Evolutionary conservation across 192 early-diverging fungal genomes (phyloP).

Genomic region (Spizellomyces punctatus): DNA sequence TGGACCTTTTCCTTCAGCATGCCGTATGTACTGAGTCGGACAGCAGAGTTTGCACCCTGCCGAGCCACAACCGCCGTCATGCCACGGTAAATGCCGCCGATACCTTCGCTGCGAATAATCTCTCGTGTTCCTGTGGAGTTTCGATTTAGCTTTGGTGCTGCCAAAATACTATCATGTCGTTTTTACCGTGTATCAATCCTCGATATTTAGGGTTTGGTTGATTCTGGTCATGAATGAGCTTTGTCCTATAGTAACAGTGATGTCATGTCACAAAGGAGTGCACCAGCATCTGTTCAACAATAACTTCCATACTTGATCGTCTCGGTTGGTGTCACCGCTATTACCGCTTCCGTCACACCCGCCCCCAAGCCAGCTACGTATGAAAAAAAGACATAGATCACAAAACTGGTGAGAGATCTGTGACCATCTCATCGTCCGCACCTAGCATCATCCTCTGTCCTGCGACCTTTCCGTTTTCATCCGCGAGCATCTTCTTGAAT

Average conservation of each 20-base stretch:
- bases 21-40: slow-evolving; percentile 87
- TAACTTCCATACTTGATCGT: slow-evolving; percentile 78
- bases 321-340: slow-evolving; percentile 89
- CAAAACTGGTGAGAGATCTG: background rate
- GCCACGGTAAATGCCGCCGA: slow-evolving; percentile 87
- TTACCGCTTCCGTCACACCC: slow-evolving; percentile 82
- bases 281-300: background rate
- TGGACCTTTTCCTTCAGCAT: slow-evolving; percentile 64
- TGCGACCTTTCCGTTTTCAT: slow-evolving; percentile 70
- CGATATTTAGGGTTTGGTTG: slow-evolving; percentile 69
- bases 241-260: slow-evolving; percentile 61
- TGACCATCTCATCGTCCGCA: background rate
- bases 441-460: slow-evolving; percentile 63
- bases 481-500: slow-evolving; percentile 71
- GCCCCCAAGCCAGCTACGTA: slow-evolving; percentile 76
- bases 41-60: slow-evolving; percentile 95
- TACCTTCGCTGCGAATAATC: slow-evolving; percentile 72
- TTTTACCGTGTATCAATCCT: slow-evolving; percentile 76
- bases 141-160: background rate
- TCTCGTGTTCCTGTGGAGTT: slow-evolving; percentile 31
- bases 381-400: background rate
- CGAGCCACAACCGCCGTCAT: slow-evolving; percentile 88
- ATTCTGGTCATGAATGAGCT: slow-evolving; percentile 92
- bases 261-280: background rate
- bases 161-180: background rate